Conservation (phyloP, 306 rosid species). For the Medicago ruthenica region DNA sequence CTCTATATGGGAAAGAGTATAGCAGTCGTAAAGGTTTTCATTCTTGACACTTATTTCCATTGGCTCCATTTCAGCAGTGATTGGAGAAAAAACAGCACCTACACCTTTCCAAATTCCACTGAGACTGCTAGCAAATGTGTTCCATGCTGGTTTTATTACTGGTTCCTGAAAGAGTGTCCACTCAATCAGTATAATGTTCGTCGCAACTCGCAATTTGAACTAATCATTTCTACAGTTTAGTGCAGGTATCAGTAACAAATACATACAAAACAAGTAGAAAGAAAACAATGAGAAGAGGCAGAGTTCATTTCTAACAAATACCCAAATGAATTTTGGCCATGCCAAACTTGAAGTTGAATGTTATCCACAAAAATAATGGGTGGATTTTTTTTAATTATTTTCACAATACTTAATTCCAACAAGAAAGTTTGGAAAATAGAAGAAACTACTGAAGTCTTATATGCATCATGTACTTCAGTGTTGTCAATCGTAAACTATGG, state of each 20-base stretch:
- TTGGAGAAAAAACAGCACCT: slow-evolving; percentile 93
- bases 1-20: slow-evolving; percentile 72
- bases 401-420: too few relatives aligned
- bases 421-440: too few relatives aligned
- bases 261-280: slow-evolving; percentile 22
- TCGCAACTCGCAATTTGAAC: slow-evolving; percentile 10
- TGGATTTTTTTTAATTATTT: too few relatives aligned
- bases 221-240: slow-evolving; percentile 22
- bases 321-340: background rate
- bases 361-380: too few relatives aligned
- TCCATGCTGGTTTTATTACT: slow-evolving; percentile 88
- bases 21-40: slow-evolving; percentile 90
- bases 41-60: slow-evolving; percentile 70
- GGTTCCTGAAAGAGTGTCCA: slow-evolving; percentile 78
- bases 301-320: slow-evolving; percentile 19
- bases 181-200: slow-evolving; percentile 36
- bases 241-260: slow-evolving; percentile 12
- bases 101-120: slow-evolving; percentile 98
- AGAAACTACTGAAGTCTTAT: too few relatives aligned
- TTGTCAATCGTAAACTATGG: too few relatives aligned
- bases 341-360: too few relatives aligned
- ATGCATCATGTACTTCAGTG: too few relatives aligned
- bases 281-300: slow-evolving; percentile 2
- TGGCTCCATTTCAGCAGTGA: slow-evolving; percentile 94
- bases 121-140: slow-evolving; percentile 89